Base-by-base conservation (phyloP, 495 filamentous ascomycete genomes). In the Hypoxylon perforatum region DNA sequence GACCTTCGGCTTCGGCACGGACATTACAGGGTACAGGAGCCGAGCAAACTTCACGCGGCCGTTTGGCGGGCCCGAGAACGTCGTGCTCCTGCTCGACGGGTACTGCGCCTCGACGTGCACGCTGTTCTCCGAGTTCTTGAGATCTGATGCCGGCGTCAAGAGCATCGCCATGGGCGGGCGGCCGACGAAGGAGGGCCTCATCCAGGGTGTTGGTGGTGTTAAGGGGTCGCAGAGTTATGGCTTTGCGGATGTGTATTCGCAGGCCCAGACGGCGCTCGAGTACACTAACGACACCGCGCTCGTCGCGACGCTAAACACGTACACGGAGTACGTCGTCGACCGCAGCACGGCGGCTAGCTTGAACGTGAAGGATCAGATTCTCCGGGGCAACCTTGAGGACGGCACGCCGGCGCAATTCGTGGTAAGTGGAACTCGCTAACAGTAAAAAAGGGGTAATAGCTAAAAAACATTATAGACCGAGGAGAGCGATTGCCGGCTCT, bases 71-170 rank as follows among this genome's bases (percentile, higher is more conserved):
- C 72, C 72, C 35, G 78, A 82, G 46, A 69, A 82, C 47, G 74
- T 84, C 21, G 71, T 81, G 46, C 53, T 86, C 60, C 70, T 84
- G 42, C 82, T 82, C 25, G 87, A 91, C 71, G 88, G 89, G 44
- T 82, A 82, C 64, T 91, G 89, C 74, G 84, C 82, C 23, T 89
- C 86, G 3, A 88, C 87, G 1, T 91, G 88, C 76, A 83, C 85
- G 4, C 74, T 89, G 61, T 86, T 89, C 73, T 74, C 76, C 44
- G 81, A 86, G 39, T 77, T 88, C 41, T 80, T 90, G 74, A 77
- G 80, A 2, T 75, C 81, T 55, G 79, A 84, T 65, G 86, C 77
- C 12, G 80, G 80, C 23, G 84, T 91, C 1, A 85, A 84, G 66
- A 84, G 83, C 22, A 82, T 91, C 45, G 82, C 82, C 1, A 75